Evolutionary conservation across 2,329 filamentous ascomycete species (phyloP), one percentile per base, ranked within the genome.

Genomic region (Helotiales sp.): DNA sequence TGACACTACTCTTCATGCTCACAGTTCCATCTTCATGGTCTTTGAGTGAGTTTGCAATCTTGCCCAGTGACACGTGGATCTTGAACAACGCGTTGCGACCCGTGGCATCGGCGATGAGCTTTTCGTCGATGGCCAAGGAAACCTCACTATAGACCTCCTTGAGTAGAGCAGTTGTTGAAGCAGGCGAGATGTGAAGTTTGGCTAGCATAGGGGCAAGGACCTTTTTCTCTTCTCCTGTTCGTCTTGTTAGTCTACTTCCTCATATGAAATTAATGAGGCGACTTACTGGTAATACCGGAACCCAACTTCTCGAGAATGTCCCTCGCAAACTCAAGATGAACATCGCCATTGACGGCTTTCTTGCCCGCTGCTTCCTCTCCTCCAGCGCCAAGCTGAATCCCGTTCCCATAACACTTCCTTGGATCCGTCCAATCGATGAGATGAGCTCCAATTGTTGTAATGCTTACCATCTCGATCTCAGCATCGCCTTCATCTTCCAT

Each of bases 371-470:
- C 78, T 49, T 89, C 83, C 52, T 74, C 75, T 24, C 70, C 75
- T 58, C 77, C 75, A 1, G 80, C 68, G 10, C 31, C 31, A 1
- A 75, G 67, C 27, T 76, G 65, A 27, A 70, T 71, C 46, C 76
- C 66, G 63, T 76, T 80, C 56, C 72, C 81, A 74, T 75, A 89
- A 75, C 77, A 90, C 72, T 96, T 93, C 50, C 93, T 81, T 34
- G 93, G 92, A 72, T 98, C 93, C 0, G 93, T 98, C 95, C 93
- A 98, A 71, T 98, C 93, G 0, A 93, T 85, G 7, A 98, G 77
- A 68, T 92, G 93, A 2, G 90, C 86, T 1, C 90, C 91, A 57
- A 96, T 90, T 2, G 87, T 84, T 42, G 84, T 82, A 63, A 96
- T 82, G 66, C 87, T 86, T 8, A 93, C 89, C 85, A 96, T 92